Evolutionary conservation across 202 grass and related monocot genomes (phyloP).

Genomic region (Sporobolus alterniflorus): DNA sequence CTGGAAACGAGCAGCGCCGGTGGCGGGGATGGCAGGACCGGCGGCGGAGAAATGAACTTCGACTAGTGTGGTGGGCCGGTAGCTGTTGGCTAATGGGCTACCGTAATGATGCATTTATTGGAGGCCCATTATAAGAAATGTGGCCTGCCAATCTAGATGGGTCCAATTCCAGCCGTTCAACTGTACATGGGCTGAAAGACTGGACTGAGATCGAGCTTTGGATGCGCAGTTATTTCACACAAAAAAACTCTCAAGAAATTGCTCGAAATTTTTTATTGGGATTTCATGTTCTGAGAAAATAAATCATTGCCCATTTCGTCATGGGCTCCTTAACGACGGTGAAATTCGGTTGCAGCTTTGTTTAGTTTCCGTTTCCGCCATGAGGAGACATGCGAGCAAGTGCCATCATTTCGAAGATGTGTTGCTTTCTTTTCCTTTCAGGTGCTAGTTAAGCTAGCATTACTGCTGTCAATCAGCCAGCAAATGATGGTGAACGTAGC

Average conservation of each 20-base stretch:
- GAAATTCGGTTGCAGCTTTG: neutral
- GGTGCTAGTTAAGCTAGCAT: too few relatives aligned
- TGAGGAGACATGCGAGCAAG: too few relatives aligned
- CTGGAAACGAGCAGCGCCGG: neutral
- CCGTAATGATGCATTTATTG: neutral
- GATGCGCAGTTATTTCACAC: neutral
- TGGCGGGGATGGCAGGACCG: neutral
- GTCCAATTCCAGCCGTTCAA: neutral
- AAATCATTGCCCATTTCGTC: too few relatives aligned
- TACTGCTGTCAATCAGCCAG: too few relatives aligned
- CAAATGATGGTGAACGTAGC: too few relatives aligned
- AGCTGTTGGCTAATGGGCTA: neutral
- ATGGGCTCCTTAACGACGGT: neutral
- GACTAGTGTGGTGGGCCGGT: neutral
- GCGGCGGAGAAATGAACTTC: neutral
- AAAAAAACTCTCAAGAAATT: too few relatives aligned
- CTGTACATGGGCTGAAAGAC: neutral
- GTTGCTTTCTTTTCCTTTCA: too few relatives aligned
- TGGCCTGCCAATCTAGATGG: neutral
- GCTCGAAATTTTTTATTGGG: too few relatives aligned
- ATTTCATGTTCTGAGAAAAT: too few relatives aligned
- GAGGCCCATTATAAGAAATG: neutral
- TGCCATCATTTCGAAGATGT: too few relatives aligned
- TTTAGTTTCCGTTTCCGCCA: neutral
- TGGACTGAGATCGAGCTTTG: neutral